Base-by-base conservation (phyloP, 2,329 filamentous ascomycete species). In the Colletotrichum simmondsii region DNA sequence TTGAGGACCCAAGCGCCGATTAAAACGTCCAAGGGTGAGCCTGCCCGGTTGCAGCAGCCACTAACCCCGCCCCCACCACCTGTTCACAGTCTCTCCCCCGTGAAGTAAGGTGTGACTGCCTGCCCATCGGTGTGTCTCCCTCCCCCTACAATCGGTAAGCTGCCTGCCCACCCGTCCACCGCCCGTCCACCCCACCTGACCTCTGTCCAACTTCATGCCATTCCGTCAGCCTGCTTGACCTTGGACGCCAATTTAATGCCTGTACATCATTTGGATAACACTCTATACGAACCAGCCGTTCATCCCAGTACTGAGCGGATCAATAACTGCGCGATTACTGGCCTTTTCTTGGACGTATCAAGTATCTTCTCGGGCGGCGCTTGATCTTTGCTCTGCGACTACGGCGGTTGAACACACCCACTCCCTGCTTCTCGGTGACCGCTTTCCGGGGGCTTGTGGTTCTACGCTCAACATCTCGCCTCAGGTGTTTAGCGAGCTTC, bases 211-310 rank as follows among this genome's bases (percentile, higher is more conserved):
- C 42, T 49, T 49, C 42, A 22, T 49, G 19, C 37, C 24, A 19
- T 28, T 19, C 61, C 63, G 28, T 71, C 68, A 61, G 56, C 68
- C 68, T 68, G 7, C 42, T 32, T 32, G 10, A 32, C 30, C 42
- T 58, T 46, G 49, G 12, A 30, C 46, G 54, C 60, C 60, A 30
- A 26, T 37, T 58, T 26, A 49, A 32, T 52, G 53, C 49, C 22
- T 60, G 28, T 22, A 30, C 46, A 49, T 37, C 28, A 22, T 49
- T 26, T 54, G 16, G 32, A 28, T 32, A 64, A 49, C 16, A 24
- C 30, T 32, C 8, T 52, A 24, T 7, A 67, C 52, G 49, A 56
- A 46, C 24, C 57, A 32, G 52, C 28, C 5, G 24, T 59, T 63
- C 49, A 32, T 71, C 68, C 53, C 35, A 68, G 37, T 59, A 61